A percentile compares a stretch with the other conserved stretches of the same genome.
Evolutionary conservation across 495 filamentous ascomycete species (phyloP).

Genomic region (Annulohypoxylon stygium): DNA sequence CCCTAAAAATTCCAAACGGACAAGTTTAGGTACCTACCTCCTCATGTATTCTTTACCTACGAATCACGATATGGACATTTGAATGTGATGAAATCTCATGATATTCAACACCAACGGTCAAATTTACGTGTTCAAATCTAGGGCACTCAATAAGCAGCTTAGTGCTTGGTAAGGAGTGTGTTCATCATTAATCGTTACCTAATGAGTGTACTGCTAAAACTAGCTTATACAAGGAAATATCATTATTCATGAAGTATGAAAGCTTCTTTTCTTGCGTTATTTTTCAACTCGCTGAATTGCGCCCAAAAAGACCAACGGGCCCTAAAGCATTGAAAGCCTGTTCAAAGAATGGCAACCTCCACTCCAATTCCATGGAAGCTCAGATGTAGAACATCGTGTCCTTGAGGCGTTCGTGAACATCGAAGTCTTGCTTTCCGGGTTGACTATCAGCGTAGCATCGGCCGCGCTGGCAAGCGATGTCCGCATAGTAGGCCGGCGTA

Average conservation of each 20-base stretch:
- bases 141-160: neutral
- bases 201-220: neutral
- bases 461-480: slow-evolving; percentile 72
- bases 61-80: too few species aligned
- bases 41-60: too few species aligned
- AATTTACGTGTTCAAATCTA: too few species aligned
- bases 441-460: slow-evolving; percentile 67
- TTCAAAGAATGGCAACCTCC: neutral
- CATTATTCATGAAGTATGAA: neutral
- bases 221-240: neutral
- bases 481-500: slow-evolving; percentile 78
- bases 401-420: slow-evolving; percentile 59
- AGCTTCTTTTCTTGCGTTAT: neutral
- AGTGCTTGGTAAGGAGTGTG: neutral
- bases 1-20: too few species aligned
- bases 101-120: too few species aligned
- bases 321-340: too few species aligned
- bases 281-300: neutral
- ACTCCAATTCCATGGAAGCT: neutral
- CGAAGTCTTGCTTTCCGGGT: slow-evolving; percentile 35
- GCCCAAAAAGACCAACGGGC: too few species aligned
- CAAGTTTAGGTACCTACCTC: neutral
- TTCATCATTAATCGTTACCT: neutral
- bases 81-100: too few species aligned
- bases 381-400: slow-evolving; percentile 79